Percentiles rank a stretch among this genome's conserved stretches.
Conservation (phyloP, 495 filamentous ascomycete species). For the Sporormia fimetaria region DNA sequence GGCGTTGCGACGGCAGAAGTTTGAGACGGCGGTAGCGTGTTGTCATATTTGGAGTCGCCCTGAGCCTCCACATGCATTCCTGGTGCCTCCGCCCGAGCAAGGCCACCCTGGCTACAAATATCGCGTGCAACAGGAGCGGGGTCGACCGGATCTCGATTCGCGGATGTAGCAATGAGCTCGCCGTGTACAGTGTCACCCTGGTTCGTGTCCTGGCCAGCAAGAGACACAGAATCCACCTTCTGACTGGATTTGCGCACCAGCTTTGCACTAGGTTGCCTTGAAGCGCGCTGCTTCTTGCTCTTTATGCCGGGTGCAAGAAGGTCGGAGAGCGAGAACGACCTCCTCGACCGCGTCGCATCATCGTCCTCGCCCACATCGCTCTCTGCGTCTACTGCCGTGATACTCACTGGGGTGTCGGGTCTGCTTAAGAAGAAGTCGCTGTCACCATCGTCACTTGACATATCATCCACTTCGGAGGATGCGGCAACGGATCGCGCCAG, state of each 20-base stretch:
- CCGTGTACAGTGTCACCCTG: slow-evolving; percentile 20
- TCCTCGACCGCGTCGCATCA: slow-evolving; percentile 17
- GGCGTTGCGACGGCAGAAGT: slow-evolving; percentile 1
- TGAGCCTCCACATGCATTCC: no score
- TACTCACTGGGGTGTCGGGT: slow-evolving; percentile 23
- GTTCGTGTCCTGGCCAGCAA: slow-evolving; percentile 25
- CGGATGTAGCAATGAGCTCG: slow-evolving; percentile 22
- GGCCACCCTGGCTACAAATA: no score
- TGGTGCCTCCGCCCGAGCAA: slow-evolving; percentile 6
- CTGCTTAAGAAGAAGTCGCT: slow-evolving; percentile 26
- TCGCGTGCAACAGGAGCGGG: slow-evolving; percentile 21
- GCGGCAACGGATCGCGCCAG: slow-evolving; percentile 24
- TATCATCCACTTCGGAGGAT: slow-evolving; percentile 26
- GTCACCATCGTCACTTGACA: slow-evolving; percentile 22
- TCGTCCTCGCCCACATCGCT: slow-evolving; percentile 7
- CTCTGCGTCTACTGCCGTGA: slow-evolving; percentile 17
- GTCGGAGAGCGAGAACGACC: slow-evolving; percentile 35
- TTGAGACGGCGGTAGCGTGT: slow-evolving; percentile 5
- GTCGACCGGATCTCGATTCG: slow-evolving; percentile 31
- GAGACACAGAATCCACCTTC: slow-evolving; percentile 28
- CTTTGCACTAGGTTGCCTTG: slow-evolving; percentile 20
- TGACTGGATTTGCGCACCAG: slow-evolving; percentile 23
- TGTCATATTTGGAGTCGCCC: no score
- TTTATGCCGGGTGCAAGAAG: slow-evolving; percentile 26
- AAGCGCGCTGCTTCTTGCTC: slow-evolving; percentile 26